Conservation (phyloP, 129 eudicot genomes). For the Arctium lappa region DNA sequence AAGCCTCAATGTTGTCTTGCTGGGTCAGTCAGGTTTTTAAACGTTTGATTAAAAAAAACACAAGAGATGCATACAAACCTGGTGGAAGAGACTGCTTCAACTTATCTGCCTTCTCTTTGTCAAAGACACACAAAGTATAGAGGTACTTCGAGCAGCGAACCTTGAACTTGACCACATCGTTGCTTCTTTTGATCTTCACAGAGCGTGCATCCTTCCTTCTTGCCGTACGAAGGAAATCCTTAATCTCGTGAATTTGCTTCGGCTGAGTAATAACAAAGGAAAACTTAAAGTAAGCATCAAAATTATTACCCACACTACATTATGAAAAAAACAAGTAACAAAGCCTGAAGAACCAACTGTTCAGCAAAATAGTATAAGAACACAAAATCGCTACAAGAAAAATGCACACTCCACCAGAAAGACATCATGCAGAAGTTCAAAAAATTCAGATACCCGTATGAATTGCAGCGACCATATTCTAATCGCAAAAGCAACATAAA, state of each 20-base stretch:
- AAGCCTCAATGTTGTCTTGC: background rate
- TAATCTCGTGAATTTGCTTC: conserved; percentile 53
- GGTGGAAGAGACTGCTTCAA: conserved; percentile 57
- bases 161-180: conserved; percentile 46
- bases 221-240: conserved; percentile 48
- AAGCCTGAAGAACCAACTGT: background rate
- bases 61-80: conserved; percentile 13
- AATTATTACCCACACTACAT: background rate
- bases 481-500: background rate
- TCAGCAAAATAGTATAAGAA: background rate
- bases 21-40: background rate
- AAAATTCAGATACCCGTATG: background rate
- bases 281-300: background rate
- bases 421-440: background rate
- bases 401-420: background rate
- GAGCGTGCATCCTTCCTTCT: conserved; percentile 59
- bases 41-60: too few relatives aligned
- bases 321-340: background rate
- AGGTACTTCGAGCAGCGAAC: conserved; percentile 55
- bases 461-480: background rate
- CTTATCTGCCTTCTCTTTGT: conserved; percentile 47
- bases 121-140: conserved; percentile 42
- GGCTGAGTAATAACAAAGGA: conserved; percentile 21
- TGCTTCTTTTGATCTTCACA: conserved; percentile 50
- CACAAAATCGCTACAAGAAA: background rate